phyloP scores from a whole-genome alignment of 1,284 basidiomycete species.

The Rhodotorula mucilaginosa region DNA sequence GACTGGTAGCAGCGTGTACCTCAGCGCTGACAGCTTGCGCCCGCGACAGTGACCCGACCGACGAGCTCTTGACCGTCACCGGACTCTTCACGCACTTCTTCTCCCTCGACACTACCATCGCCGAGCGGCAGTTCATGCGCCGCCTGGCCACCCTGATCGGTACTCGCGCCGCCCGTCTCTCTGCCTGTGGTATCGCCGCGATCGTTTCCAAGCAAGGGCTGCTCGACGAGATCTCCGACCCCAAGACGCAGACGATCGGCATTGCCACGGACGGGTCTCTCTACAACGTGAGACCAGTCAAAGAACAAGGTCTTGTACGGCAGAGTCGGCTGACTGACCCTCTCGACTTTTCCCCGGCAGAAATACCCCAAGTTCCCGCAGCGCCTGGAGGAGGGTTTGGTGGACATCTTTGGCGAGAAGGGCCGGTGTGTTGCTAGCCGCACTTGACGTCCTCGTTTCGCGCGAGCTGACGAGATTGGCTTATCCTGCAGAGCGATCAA shows the following conservation, averaged over 20 bases:
- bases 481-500: constrained; percentile 59
- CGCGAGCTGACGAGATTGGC: neutral
- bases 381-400: constrained; percentile 79
- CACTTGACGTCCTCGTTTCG: neutral
- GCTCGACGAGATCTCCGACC: constrained; percentile 67
- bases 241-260: constrained; percentile 54
- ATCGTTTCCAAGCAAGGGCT: constrained; percentile 90
- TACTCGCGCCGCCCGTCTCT: constrained; percentile 80
- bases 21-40: neutral
- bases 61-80: constrained; percentile 92
- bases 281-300: constrained; percentile 69
- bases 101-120: constrained; percentile 84
- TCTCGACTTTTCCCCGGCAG: constrained; percentile 52
- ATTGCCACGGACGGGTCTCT: constrained; percentile 90
- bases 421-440: constrained; percentile 52
- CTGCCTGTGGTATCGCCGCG: constrained; percentile 89
- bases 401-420: constrained; percentile 90
- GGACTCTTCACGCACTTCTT: constrained; percentile 92
- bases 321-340: neutral
- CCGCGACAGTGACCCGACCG: constrained; percentile 78
- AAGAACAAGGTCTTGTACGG: neutral
- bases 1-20: neutral
- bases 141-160: constrained; percentile 57
- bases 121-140: constrained; percentile 92
- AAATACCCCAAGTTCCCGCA: constrained; percentile 94